Conservation (phyloP, 371 early-diverging fungal genomes). For the Apophysomyces variabilis region DNA sequence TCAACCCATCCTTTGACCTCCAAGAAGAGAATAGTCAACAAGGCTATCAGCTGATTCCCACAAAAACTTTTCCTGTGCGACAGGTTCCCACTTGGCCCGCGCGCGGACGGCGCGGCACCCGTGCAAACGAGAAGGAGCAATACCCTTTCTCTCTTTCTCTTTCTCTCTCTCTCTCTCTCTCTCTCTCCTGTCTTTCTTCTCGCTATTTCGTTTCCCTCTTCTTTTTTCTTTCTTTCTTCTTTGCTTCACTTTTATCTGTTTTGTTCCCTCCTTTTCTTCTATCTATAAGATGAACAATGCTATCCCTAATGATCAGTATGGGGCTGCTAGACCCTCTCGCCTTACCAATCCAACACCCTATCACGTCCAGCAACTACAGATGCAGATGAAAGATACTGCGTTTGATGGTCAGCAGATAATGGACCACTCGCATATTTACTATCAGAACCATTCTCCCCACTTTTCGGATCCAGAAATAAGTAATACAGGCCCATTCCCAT, state of each 20-base stretch:
- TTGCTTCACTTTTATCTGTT: neutral
- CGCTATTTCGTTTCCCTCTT: neutral
- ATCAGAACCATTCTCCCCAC: conserved; percentile 25
- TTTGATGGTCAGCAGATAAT: conserved; percentile 17
- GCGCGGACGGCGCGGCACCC: neutral
- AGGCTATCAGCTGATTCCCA: conserved; percentile 5
- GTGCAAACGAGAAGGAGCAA: neutral
- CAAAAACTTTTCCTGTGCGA: neutral
- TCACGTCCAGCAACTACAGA: conserved; percentile 30
- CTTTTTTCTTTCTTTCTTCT: conserved; percentile 8
- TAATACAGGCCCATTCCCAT: conserved; percentile 13
- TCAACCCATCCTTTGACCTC: too few species aligned
- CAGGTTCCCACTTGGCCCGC: neutral
- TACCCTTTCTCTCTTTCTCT: too few species aligned
- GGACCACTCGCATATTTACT: conserved; percentile 21
- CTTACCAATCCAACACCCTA: conserved; percentile 28
- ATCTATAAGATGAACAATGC: conserved; percentile 9
- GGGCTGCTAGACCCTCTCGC: conserved; percentile 17
- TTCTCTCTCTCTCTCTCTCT: too few species aligned
- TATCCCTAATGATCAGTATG: conserved; percentile 4
- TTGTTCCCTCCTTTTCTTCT: conserved; percentile 9
- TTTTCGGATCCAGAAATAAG: conserved; percentile 26
- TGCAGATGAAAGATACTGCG: conserved; percentile 19
- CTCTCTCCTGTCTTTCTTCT: too few species aligned
- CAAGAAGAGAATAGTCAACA: neutral